A percentile compares a stretch with the other conserved stretches of the same genome.
phyloP scores from a whole-genome alignment of 1,139 yeast species.

The Tardiomyces depauwii region DNA sequence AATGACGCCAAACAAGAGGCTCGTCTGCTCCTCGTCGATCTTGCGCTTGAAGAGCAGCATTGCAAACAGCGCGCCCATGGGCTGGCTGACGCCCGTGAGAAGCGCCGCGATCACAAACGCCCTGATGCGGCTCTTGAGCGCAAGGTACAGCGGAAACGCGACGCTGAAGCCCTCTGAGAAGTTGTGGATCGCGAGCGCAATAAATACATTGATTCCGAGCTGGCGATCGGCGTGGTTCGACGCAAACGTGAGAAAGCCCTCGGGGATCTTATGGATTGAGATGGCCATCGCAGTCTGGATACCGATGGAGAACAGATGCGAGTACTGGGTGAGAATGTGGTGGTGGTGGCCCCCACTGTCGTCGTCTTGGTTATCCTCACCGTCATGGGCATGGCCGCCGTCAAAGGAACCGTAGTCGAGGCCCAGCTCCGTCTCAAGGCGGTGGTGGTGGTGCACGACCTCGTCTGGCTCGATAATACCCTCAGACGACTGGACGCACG shows the following conservation, averaged over 20 bases:
- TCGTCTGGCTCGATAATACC: not conserved
- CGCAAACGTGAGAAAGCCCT: conserved; percentile 81
- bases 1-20: conserved; percentile 47
- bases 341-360: conserved; percentile 41
- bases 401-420: not conserved
- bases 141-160: conserved; percentile 81
- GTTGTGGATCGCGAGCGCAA: conserved; percentile 80
- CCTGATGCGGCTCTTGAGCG: conserved; percentile 46
- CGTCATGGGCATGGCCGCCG: conserved; percentile 1
- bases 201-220: conserved; percentile 68
- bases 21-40: conserved; percentile 20
- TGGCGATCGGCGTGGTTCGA: conserved; percentile 64
- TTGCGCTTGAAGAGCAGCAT: conserved; percentile 38
- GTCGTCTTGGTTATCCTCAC: conserved; percentile 4
- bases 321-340: conserved; percentile 65
- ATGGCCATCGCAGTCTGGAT: conserved; percentile 84
- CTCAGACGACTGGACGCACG: not conserved
- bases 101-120: conserved; percentile 57
- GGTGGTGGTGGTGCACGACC: not conserved
- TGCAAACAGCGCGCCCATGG: conserved; percentile 77
- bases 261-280: conserved; percentile 85
- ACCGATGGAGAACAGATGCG: conserved; percentile 73
- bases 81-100: conserved; percentile 80
- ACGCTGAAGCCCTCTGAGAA: conserved; percentile 93
- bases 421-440: not conserved